A percentile compares a stretch with the other conserved stretches of the same genome.
Conservation (phyloP, 805 yeast genomes). For the Starmerella tilneyi region DNA sequence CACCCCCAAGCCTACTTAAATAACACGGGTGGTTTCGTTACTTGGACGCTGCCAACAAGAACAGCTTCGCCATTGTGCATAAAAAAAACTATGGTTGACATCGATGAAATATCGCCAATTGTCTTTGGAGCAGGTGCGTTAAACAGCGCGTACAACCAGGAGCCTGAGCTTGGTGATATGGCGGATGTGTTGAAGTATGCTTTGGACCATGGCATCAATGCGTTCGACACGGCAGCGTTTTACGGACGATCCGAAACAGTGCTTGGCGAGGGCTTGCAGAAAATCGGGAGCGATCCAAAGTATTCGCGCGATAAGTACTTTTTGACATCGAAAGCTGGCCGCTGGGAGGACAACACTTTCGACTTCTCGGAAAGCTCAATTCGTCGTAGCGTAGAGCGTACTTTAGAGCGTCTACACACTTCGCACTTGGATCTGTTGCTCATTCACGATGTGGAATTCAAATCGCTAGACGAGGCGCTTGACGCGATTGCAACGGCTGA, state of each 20-base stretch:
- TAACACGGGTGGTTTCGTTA: no score
- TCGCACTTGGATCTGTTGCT: conserved; percentile 69
- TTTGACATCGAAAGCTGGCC: conserved; percentile 79
- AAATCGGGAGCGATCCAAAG: conserved; percentile 24
- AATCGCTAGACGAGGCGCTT: conserved; percentile 41
- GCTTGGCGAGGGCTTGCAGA: conserved; percentile 54
- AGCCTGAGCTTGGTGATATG: conserved; percentile 54
- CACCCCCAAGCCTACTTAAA: no score
- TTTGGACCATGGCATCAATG: conserved; percentile 56
- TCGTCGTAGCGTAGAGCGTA: conserved; percentile 52
- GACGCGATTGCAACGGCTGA: conserved; percentile 56
- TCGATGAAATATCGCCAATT: conserved; percentile 34
- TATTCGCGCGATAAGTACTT: conserved; percentile 49
- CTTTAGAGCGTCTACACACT: conserved; percentile 57
- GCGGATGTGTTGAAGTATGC: conserved; percentile 49
- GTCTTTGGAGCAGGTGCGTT: conserved; percentile 84
- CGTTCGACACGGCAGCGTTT: conserved; percentile 86
- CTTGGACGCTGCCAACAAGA: no score
- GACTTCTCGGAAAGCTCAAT: conserved; percentile 60
- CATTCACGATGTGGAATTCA: conserved; percentile 84
- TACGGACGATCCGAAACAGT: conserved; percentile 79
- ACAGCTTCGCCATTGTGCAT: no score
- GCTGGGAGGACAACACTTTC: conserved; percentile 56
- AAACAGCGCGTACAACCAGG: conserved; percentile 65
- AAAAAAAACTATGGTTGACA: background rate